Evolutionary conservation across 192 early-diverging fungal genomes (phyloP).

Genomic region (Coemansia aciculifera): DNA sequence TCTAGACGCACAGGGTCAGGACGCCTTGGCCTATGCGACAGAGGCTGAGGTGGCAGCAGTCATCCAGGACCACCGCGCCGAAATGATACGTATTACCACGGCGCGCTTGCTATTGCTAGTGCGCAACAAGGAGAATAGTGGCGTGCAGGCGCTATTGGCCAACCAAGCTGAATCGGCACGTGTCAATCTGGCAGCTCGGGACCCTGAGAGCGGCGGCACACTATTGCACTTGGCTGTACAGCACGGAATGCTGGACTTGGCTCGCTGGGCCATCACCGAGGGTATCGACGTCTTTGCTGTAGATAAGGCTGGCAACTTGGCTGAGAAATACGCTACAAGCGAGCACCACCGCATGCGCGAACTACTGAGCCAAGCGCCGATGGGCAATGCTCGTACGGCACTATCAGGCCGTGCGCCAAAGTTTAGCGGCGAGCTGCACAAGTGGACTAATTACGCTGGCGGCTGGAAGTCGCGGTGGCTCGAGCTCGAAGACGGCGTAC

Average conservation of each 20-base stretch:
- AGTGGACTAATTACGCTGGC: slow-evolving; percentile 85
- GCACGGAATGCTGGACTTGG: slow-evolving; percentile 63
- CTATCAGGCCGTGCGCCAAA: slow-evolving; percentile 62
- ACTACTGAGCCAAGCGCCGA: slow-evolving; percentile 58
- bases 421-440: slow-evolving; percentile 59
- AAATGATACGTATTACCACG: slow-evolving; percentile 55
- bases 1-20: slow-evolving; percentile 63
- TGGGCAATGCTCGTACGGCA: slow-evolving; percentile 54
- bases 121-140: slow-evolving; percentile 34
- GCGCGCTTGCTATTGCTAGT: slow-evolving; percentile 59
- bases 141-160: slow-evolving; percentile 50
- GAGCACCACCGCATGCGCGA: slow-evolving; percentile 54
- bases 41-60: slow-evolving; percentile 52
- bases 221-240: slow-evolving; percentile 71
- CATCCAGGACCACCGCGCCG: slow-evolving; percentile 61
- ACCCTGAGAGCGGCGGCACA: slow-evolving; percentile 62
- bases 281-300: slow-evolving; percentile 74
- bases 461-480: slow-evolving; percentile 83
- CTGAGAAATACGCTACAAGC: slow-evolving; percentile 37
- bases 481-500: slow-evolving; percentile 73
- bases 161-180: slow-evolving; percentile 58
- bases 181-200: slow-evolving; percentile 69
- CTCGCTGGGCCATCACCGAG: slow-evolving; percentile 68
- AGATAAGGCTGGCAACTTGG: slow-evolving; percentile 64
- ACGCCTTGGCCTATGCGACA: slow-evolving; percentile 53